phyloP scores from a whole-genome alignment of 129 eudicot genomes.

The Gnaphalium uliginosum region DNA sequence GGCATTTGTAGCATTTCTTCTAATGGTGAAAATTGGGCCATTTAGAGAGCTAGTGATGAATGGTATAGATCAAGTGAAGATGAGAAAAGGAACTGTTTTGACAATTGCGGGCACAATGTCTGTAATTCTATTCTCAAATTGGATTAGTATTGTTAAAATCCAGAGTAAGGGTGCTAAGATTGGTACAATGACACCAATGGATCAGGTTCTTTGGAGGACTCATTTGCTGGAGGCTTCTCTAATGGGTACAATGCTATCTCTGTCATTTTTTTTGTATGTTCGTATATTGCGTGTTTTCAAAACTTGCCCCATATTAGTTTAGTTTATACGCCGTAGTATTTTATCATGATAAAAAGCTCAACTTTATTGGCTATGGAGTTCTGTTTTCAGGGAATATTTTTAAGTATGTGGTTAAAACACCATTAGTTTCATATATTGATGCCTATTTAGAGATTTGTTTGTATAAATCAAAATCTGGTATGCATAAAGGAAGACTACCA shows the following conservation, averaged over 20 bases:
- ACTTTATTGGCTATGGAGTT: not conserved
- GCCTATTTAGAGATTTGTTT: not conserved
- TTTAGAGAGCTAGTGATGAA: conserved; percentile 84
- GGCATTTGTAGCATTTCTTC: conserved; percentile 70
- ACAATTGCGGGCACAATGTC: conserved; percentile 89
- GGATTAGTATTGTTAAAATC: conserved; percentile 82
- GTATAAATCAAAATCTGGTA: not conserved
- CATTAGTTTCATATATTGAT: not conserved
- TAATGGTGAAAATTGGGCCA: conserved; percentile 96
- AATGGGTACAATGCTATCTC: conserved; percentile 52
- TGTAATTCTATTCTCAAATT: conserved; percentile 69
- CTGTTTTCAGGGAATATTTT: not conserved
- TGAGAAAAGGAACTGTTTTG: conserved; percentile 86
- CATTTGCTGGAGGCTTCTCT: conserved; percentile 95
- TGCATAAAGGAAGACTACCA: not conserved
- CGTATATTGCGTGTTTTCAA: not conserved
- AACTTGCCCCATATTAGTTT: conserved; percentile 5
- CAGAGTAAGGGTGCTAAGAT: conserved; percentile 93
- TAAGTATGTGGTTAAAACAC: not conserved
- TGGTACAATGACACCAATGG: conserved; percentile 99
- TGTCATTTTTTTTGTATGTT: not conserved
- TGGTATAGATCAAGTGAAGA: conserved; percentile 90
- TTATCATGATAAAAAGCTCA: not conserved
- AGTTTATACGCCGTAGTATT: not conserved
- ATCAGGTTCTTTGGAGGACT: conserved; percentile 99